Base-by-base conservation (phyloP, 1,284 basidiomycete species). In the Puccinia brachypodii region DNA sequence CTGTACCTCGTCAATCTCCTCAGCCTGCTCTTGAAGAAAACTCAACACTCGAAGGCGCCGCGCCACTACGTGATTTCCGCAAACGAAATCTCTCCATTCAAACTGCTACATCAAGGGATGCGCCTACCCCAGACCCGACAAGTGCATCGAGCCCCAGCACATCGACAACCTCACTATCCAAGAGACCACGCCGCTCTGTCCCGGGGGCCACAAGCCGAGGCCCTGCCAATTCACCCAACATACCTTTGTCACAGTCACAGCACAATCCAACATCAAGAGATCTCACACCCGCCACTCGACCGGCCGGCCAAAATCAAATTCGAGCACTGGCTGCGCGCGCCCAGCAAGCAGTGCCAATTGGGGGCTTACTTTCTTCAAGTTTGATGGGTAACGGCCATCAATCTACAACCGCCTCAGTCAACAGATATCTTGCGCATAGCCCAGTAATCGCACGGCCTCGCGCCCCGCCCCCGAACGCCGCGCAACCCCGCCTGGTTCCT, bases 1-100 rank as follows among this genome's bases (percentile, higher is more conserved):
- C 42, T 13, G 79, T 81, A 8, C 79, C 79, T 60, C 71, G 50
- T 38, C 58, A 44, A 62, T 31, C 71, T 13, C 58, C 56, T 13
- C 58, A 76, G 28, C 60, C 60, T 33, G 56, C 40, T 4, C 40
- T 19, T 44, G 19, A 4, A 60, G 72, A 74, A 0, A 36, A 7
- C 25, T 3, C 33, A 28, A 72, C 31, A 13, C 40, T 60, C 28
- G 40, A 40, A 33, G 42, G 36, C 56, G 60, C 72, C 22, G 74
- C 58, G n/a, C n/a, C n/a, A n/a, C 25, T 76, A 28, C 60, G 38
- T 6, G 60, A 76, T n/a, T 31, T 66, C 11, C 58, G 58, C 28
- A 76, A 58, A 60, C 56, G 74, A 6, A 64, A n/a, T 36, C 33
- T 64, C 4, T 22, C 58, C 3, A 16, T 64, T 62, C 74, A 62